Conservation (phyloP, 805 yeast species). For the Kuraishia capsulata region DNA sequence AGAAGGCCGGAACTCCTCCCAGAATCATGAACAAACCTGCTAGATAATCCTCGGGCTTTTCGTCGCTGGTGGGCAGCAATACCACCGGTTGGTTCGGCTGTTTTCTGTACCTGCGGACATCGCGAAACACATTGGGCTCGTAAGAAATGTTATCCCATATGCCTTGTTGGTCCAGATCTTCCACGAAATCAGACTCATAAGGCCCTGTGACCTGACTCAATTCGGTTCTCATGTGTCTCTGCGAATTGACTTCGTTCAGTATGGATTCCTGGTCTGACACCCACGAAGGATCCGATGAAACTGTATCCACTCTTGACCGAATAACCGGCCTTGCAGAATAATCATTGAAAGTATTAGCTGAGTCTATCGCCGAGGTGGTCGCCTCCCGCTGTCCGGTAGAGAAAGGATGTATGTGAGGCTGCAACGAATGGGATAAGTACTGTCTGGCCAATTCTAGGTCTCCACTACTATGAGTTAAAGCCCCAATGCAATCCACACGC, state of each 20-base stretch:
- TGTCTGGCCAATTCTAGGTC: background rate
- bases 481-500: background rate
- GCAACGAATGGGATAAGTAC: background rate
- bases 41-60: constrained; percentile 27
- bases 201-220: no score
- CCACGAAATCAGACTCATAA: no score
- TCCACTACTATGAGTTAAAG: background rate
- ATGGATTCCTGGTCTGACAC: background rate
- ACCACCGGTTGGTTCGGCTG: constrained; percentile 18
- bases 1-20: constrained; percentile 25
- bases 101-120: constrained; percentile 17
- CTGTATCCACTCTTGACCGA: background rate
- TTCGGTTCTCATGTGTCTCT: no score
- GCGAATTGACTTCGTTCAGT: no score
- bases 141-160: background rate
- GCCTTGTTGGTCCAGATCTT: background rate
- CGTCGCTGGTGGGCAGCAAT: constrained; percentile 23
- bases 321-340: background rate
- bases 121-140: constrained; percentile 21
- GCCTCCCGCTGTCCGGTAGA: background rate
- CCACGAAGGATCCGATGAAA: background rate
- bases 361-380: background rate
- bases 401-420: background rate
- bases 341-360: background rate
- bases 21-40: constrained; percentile 31